Base-by-base conservation (phyloP, 140 eudicot species). In the Stevia rebaudiana region DNA sequence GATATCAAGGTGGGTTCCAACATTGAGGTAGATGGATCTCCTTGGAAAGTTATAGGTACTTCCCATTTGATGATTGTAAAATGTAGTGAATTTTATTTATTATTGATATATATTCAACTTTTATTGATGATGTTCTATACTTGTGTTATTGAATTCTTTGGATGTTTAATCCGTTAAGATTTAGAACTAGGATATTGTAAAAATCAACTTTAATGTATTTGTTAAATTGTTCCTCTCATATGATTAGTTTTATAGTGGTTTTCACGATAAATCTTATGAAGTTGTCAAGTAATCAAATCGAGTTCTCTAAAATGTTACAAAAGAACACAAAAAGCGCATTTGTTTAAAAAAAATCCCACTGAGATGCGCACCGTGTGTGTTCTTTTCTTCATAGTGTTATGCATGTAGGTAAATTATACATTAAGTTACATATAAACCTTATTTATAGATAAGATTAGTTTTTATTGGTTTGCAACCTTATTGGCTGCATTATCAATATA, bases 1-100 rank as follows among this genome's bases (percentile, higher is more conserved):
- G 96, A 92, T 65, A 92, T 92, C 0, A 92, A 88, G 78, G 98
- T 92, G 47, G 98, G 98, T 50, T 76, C 84, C 76, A 88, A 79
- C 78, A 76, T 88, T 78, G 95, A 88, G 76, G 96, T 92, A 1
- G 98, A 92, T 59, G 98, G 98, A 15, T 18, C 78, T 65, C 98
- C 98, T 61, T 92, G 96, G 95, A 92, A 69, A 76, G 96, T 92
- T 67, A 67, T 88, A 67, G 98, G 98, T 91, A 81, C 8, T 25
- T 46, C 35, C 51, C 60, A 28, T n/a, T 73, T 66, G 19, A 8
- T 30, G 44, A 12, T 36, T 24, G 48, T 39, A 51, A 12, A 8
- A 40, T 24, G 15, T 49, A 1, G 22, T 8, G 25, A 5, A 6
- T 18, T 52, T 35, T 70, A 11, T 41, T n/a, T 5, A 52, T 28